Percentiles rank a stretch among this genome's conserved stretches.
phyloP scores from a whole-genome alignment of 2,329 filamentous ascomycete genomes.

The Claviceps cyperi region DNA sequence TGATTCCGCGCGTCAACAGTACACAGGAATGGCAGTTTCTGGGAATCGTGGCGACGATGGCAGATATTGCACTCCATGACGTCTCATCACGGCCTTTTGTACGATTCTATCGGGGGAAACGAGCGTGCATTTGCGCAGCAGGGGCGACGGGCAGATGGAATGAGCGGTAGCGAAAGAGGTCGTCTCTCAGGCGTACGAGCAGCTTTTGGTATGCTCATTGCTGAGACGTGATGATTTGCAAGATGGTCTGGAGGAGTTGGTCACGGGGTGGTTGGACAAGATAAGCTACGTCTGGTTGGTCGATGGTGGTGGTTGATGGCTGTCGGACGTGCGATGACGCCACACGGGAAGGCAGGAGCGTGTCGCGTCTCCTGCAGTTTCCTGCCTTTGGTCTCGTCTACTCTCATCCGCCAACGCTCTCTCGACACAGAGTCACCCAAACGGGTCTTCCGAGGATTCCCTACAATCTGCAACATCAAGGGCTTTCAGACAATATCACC shows the following conservation, averaged over 20 bases:
- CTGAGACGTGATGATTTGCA: background rate
- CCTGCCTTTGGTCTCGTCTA: background rate
- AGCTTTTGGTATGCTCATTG: background rate
- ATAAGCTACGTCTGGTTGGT: background rate
- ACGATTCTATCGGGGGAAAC: constrained; percentile 1
- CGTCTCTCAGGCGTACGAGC: background rate
- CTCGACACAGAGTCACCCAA: too few relatives aligned
- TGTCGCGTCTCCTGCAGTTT: background rate
- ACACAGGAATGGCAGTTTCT: constrained; percentile 51
- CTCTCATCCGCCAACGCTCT: background rate
- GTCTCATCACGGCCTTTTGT: background rate
- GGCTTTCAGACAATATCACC: background rate
- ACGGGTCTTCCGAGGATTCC: too few relatives aligned
- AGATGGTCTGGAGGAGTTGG: constrained; percentile 2
- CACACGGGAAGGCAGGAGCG: constrained; percentile 3
- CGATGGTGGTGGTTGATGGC: background rate
- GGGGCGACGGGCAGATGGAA: background rate
- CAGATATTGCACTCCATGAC: constrained; percentile 60
- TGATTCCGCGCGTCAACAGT: constrained; percentile 54
- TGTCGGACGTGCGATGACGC: background rate
- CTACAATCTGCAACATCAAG: too few relatives aligned
- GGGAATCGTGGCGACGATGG: constrained; percentile 36
- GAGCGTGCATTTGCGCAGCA: constrained; percentile 1
- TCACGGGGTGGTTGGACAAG: constrained; percentile 2
- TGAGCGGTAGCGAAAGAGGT: background rate